These are phyloP conservation scores for Clonostachys byssicola DNA, from an alignment of 2,329 filamentous ascomycete genomes.

Conservation along the genomic window DNA sequence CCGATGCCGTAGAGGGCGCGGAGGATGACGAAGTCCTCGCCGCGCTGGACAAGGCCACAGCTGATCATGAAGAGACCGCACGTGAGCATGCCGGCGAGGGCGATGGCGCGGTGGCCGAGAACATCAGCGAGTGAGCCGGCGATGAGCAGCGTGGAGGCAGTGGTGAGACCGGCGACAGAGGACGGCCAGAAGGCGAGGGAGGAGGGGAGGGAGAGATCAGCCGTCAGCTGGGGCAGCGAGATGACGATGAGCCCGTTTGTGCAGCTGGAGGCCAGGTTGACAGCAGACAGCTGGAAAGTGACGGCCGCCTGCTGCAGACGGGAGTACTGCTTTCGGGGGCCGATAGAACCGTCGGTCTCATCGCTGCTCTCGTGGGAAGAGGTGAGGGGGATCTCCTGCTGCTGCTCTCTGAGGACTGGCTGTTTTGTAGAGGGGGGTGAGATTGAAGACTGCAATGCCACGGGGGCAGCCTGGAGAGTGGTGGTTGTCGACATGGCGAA, in stretches of 20 bases:
- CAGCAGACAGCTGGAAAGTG: slow-evolving; percentile 8
- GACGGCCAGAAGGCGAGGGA: slow-evolving; percentile 32
- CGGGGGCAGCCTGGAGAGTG: too few relatives aligned
- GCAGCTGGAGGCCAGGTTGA: slow-evolving; percentile 17
- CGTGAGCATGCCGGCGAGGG: slow-evolving; percentile 23
- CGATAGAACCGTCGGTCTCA: too few relatives aligned
- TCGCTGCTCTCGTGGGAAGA: too few relatives aligned
- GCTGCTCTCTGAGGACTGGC: too few relatives aligned
- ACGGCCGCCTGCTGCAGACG: slow-evolving; percentile 1
- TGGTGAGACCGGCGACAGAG: slow-evolving; percentile 26
- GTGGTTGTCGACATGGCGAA: too few relatives aligned
- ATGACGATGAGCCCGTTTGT: slow-evolving; percentile 28
- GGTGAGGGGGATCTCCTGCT: too few relatives aligned
- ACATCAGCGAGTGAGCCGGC: slow-evolving; percentile 31
- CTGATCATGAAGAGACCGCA: slow-evolving; percentile 22
- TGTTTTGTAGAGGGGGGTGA: too few relatives aligned
- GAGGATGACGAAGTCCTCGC: slow-evolving; percentile 27
- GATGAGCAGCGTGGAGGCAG: slow-evolving; percentile 27
- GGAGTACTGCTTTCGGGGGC: background rate
- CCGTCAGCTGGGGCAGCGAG: slow-evolving; percentile 31
- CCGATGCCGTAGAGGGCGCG: slow-evolving; percentile 33
- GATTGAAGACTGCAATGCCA: too few relatives aligned
- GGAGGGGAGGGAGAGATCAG: slow-evolving; percentile 22
- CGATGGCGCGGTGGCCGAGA: slow-evolving; percentile 22
- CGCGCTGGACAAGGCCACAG: slow-evolving; percentile 18